Conservation (phyloP, 768 basidiomycete species). For the Glaciozyma antarctica region DNA sequence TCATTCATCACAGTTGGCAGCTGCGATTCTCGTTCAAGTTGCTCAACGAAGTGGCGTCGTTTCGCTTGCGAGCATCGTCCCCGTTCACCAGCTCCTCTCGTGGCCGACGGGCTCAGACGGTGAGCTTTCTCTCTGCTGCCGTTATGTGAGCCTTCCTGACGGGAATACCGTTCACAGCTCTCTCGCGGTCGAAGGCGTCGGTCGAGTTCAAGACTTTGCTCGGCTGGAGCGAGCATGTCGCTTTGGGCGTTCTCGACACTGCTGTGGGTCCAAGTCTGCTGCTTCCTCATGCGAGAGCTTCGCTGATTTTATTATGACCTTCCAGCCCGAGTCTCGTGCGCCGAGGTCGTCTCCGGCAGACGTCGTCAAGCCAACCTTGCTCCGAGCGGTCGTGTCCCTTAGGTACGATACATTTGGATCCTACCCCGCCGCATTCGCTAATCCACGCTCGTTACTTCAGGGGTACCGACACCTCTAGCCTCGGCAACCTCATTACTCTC, state of each 20-base stretch:
- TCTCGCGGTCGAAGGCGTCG: conserved; percentile 10
- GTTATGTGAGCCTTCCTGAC: background rate
- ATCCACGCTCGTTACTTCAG: background rate
- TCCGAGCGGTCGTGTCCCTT: conserved; percentile 34
- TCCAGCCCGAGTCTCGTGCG: background rate
- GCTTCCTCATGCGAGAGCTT: too few species aligned
- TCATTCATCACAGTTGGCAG: background rate
- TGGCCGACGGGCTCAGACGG: conserved; percentile 15
- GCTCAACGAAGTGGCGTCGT: conserved; percentile 14
- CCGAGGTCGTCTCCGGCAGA: conserved; percentile 31
- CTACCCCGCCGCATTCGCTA: background rate
- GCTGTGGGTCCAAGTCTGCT: too few species aligned
- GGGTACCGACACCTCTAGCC: conserved; percentile 11
- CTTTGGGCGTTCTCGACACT: conserved; percentile 3
- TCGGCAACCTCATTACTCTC: conserved; percentile 22
- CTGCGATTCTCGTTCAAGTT: conserved; percentile 15
- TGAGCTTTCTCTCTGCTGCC: background rate
- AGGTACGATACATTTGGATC: conserved; percentile 9
- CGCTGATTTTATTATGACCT: too few species aligned
- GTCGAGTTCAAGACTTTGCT: conserved; percentile 22
- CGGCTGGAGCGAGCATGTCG: conserved; percentile 17
- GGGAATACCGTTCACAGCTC: background rate
- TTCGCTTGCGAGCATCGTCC: conserved; percentile 17
- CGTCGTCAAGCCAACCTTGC: conserved; percentile 34
- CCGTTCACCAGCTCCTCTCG: conserved; percentile 22